Evolutionary conservation across 371 early-diverging fungal genomes (phyloP).

Genomic region (Apophysomyces variabilis): DNA sequence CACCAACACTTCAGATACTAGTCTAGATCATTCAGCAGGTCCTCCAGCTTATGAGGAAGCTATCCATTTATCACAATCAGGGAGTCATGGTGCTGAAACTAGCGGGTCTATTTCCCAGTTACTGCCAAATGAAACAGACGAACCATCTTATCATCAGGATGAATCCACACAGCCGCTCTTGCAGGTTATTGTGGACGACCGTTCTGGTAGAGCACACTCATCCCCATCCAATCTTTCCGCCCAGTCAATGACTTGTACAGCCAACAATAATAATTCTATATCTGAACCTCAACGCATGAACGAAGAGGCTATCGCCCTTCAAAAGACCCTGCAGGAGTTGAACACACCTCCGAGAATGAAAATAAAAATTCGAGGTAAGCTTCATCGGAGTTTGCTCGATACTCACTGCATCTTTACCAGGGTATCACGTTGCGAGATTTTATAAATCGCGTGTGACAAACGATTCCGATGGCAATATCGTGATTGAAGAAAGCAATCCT

Average conservation of each 20-base stretch:
- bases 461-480: background rate
- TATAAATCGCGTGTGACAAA: background rate
- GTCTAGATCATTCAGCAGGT: background rate
- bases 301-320: constrained; percentile 46
- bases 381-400: background rate
- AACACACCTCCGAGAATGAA: constrained; percentile 41
- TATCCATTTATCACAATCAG: background rate
- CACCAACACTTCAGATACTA: background rate
- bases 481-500: background rate
- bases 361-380: constrained; percentile 42
- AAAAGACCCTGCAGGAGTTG: constrained; percentile 43
- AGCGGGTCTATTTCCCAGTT: background rate
- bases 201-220: background rate
- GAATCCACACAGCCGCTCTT: background rate
- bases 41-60: constrained; percentile 1
- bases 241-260: background rate
- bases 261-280: background rate
- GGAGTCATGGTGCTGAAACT: background rate
- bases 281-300: constrained; percentile 46
- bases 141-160: background rate
- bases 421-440: background rate
- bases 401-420: background rate
- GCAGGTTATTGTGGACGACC: background rate
- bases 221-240: background rate
- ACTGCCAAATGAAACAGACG: background rate